A percentile compares a stretch with the other conserved stretches of the same genome.
Evolutionary conservation across 2,329 filamentous ascomycete genomes (phyloP).

Genomic region (Aotearoamyces nothofagi): DNA sequence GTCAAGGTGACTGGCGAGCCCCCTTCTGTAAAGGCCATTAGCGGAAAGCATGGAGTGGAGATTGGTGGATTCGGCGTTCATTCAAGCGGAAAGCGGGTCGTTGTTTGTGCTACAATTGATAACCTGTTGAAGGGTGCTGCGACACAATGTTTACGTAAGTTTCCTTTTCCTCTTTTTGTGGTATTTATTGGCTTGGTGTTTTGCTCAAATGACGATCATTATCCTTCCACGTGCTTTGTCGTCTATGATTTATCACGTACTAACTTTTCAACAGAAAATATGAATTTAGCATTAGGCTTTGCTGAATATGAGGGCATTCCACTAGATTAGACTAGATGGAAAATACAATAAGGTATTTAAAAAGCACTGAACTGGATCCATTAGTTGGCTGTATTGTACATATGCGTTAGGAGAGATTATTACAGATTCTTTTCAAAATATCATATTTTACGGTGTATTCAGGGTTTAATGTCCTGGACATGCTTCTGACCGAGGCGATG

Average conservation of each 20-base stretch:
- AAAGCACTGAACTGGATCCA: no score
- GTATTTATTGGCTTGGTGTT: no score
- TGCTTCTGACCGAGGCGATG: no score
- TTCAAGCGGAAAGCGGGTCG: slow-evolving; percentile 74
- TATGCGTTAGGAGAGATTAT: no score
- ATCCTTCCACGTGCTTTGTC: slow-evolving; percentile 3
- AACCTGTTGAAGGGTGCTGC: slow-evolving; percentile 88
- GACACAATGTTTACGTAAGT: slow-evolving; percentile 81
- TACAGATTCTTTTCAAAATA: no score
- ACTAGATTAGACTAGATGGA: slow-evolving; percentile 14
- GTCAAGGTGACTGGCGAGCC: slow-evolving; percentile 85
- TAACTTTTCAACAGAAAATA: slow-evolving; percentile 50
- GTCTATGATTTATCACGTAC: no score
- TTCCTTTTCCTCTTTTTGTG: slow-evolving; percentile 4
- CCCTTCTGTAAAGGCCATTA: slow-evolving; percentile 73
- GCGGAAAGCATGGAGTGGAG: slow-evolving; percentile 75
- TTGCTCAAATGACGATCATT: slow-evolving; percentile 4
- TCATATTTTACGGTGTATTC: no score
- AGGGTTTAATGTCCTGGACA: no score
- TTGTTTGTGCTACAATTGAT: slow-evolving; percentile 89
- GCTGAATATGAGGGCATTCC: slow-evolving; percentile 82
- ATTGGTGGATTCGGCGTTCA: slow-evolving; percentile 95
- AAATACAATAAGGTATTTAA: neutral
- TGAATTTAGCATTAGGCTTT: slow-evolving; percentile 84
- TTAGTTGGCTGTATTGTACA: neutral